Evolutionary conservation across 176 grass and related monocot genomes (phyloP).

Genomic region (Phoenix dactylifera): DNA sequence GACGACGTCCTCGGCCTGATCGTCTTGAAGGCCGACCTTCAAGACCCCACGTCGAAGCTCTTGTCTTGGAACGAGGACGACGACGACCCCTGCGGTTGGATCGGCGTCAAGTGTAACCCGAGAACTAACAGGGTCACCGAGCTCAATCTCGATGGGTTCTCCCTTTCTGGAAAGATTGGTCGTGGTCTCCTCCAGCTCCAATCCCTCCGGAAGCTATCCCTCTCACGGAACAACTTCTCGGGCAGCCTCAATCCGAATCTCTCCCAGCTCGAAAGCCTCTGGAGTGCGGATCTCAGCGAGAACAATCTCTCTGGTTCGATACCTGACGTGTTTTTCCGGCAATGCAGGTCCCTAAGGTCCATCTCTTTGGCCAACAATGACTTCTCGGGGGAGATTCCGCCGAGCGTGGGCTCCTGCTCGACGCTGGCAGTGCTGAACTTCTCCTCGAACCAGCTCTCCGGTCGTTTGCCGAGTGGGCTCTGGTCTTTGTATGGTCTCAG

Average conservation of each 20-base stretch:
- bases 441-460: slow-evolving; percentile 65
- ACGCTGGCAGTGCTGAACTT: slow-evolving; percentile 65
- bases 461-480: slow-evolving; percentile 41
- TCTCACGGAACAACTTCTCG: slow-evolving; percentile 66
- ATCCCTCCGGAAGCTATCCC: slow-evolving; percentile 40
- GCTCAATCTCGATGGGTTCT: slow-evolving; percentile 39
- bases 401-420: slow-evolving; percentile 47
- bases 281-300: slow-evolving; percentile 57
- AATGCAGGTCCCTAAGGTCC: slow-evolving; percentile 52
- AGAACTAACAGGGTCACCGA: slow-evolving; percentile 45
- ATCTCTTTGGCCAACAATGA: slow-evolving; percentile 54
- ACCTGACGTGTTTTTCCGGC: slow-evolving; percentile 50
- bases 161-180: slow-evolving; percentile 69
- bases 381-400: slow-evolving; percentile 49
- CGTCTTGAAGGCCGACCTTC: slow-evolving; percentile 79
- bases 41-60: slow-evolving; percentile 55
- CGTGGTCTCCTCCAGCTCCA: slow-evolving; percentile 81
- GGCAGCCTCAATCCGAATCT: slow-evolving; percentile 44
- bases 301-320: slow-evolving; percentile 52
- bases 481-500: slow-evolving; percentile 66
- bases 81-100: slow-evolving; percentile 71
- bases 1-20: slow-evolving; percentile 91
- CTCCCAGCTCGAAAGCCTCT: slow-evolving; percentile 35
- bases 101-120: slow-evolving; percentile 43
- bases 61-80: slow-evolving; percentile 84